A percentile compares a stretch with the other conserved stretches of the same genome.
phyloP scores from a whole-genome alignment of 225 moss, liverwort and hornwort genomes.

The Rhytidiadelphus loreus region DNA sequence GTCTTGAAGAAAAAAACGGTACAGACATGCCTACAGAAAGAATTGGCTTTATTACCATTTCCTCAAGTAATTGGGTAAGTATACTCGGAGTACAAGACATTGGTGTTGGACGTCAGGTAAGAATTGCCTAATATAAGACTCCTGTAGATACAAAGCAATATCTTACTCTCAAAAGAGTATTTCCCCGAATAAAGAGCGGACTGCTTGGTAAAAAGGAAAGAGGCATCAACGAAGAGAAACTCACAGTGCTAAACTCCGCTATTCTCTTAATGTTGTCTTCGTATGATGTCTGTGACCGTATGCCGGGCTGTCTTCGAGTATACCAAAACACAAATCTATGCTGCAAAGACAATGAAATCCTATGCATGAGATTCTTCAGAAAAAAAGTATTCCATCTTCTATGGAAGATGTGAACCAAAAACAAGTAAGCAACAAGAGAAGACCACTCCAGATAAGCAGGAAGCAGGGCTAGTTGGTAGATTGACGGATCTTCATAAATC shows the following conservation, averaged over 20 bases:
- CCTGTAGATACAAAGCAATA: not conserved
- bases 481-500: not conserved
- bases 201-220: not conserved
- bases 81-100: not conserved
- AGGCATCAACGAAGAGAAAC: conserved; percentile 2
- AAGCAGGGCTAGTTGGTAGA: not conserved
- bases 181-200: not conserved
- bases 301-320: conserved; percentile 87
- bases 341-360: conserved; percentile 31
- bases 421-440: not conserved
- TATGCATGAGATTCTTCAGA: not conserved
- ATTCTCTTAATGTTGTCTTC: conserved; percentile 98
- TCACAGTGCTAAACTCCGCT: conserved; percentile 93
- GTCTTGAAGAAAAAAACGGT: not conserved
- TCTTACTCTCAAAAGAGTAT: not conserved
- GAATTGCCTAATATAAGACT: not conserved
- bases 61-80: not conserved
- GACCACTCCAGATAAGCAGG: not conserved
- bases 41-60: not conserved
- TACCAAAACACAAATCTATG: conserved; percentile 99
- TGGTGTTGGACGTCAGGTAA: not conserved
- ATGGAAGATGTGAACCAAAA: not conserved
- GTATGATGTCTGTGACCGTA: conserved; percentile 86
- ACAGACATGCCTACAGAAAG: not conserved
- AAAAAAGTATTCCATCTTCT: not conserved